Evolutionary conservation across 169 alveolate genomes (phyloP), one percentile per base, ranked within the genome.

Genomic region (Eimeria brunetti): DNA sequence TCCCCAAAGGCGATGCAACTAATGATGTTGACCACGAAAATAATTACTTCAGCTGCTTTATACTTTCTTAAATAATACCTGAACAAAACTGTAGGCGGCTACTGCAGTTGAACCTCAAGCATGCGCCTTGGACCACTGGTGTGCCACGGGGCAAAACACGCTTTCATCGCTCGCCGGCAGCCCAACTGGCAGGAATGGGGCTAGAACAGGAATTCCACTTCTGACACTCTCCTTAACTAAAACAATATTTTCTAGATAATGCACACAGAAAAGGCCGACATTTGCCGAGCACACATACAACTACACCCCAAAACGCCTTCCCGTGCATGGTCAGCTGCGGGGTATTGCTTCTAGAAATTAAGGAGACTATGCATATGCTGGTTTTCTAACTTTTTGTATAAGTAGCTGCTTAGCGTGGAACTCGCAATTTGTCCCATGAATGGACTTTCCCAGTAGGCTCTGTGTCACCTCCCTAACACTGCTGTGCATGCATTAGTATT

Each of bases 51-150:
- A 33, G 80, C n/a, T 33, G n/a, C 27, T 36, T 2, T 33, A 69
- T 69, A 11, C n/a, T 18, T 33, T 1, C n/a, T 46, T 14, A 76
- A 76, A 49, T 49, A 41, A 49, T 20, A 76, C 11, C 20, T 41
- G 24, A 6, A 41, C 4, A 14, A 22, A 46, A 5, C 12, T n/a
- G 73, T 16, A 53, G 89, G n/a, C 64, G 24, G 9, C 62, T 33
- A 24, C 62, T 27, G 86, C 53, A 5, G 41, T 46, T n/a, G 56
- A 22, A 18, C 86, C 20, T 51, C 89, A n/a, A 51, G 89, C 75
- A 81, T 51, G 71, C 89, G 49, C 36, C 51, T 7, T 81, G 89
- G 89, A 51, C 89, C 89, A 81, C 51, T 53, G 89, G 89, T 51
- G 41, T 81, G 89, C 89, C 64, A 78, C 7, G 33, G 58, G 51